These are phyloP conservation scores for Rhizoclosmatium sp. DNA, from an alignment of 192 early-diverging fungal species.

Conservation along the genomic window DNA sequence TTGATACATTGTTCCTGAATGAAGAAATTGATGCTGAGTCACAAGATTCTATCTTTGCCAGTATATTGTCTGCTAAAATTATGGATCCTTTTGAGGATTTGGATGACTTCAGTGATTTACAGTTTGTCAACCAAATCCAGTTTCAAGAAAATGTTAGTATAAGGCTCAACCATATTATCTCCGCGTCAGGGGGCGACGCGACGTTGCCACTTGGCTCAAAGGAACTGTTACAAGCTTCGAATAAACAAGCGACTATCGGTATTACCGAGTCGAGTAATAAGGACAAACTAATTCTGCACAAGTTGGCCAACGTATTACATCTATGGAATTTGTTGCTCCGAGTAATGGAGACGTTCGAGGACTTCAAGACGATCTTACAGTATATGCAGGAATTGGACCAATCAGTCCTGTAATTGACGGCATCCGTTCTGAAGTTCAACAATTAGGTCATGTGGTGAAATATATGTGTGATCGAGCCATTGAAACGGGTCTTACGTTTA, in stretches of 20 bases:
- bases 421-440: not conserved
- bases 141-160: not conserved
- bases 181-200: constrained; percentile 12
- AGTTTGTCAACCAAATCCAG: not conserved
- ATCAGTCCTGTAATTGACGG: not conserved
- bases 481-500: not conserved
- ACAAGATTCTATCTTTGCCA: not conserved
- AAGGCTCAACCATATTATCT: not conserved
- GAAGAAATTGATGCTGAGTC: not conserved
- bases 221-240: constrained; percentile 5
- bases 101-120: not conserved
- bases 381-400: not conserved
- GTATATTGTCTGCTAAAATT: not conserved
- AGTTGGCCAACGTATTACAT: not conserved
- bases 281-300: no score
- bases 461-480: not conserved
- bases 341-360: not conserved
- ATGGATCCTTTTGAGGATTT: not conserved
- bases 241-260: no score
- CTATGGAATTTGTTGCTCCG: not conserved
- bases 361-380: not conserved
- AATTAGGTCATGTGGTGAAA: not conserved
- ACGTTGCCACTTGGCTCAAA: not conserved
- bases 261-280: not conserved
- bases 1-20: not conserved